phyloP scores from a whole-genome alignment of 192 early-diverging fungal genomes.

The Umbelopsis ramanniana region DNA sequence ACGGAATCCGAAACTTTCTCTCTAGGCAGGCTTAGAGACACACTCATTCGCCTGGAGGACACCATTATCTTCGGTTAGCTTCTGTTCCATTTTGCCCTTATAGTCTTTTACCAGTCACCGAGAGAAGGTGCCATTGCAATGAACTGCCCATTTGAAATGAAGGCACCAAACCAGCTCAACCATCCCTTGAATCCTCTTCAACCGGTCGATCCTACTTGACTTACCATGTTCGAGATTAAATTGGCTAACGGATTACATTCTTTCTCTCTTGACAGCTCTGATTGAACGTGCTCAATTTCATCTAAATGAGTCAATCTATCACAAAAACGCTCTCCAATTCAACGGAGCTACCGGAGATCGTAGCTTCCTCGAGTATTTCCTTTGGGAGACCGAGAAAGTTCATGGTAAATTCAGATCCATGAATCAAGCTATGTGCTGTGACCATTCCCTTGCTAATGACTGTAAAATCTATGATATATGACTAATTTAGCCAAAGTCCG shows the following conservation, averaged over 20 bases:
- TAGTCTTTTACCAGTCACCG: too few relatives aligned
- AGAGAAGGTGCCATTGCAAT: too few relatives aligned
- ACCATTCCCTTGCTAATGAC: not conserved
- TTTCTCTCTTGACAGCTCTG: conserved; percentile 61
- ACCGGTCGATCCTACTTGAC: not conserved
- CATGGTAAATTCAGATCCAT: conserved; percentile 68
- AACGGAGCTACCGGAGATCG: conserved; percentile 58
- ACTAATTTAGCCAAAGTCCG: conserved; percentile 66
- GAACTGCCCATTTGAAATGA: too few relatives aligned
- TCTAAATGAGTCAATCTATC: conserved; percentile 82
- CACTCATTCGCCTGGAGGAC: conserved; percentile 93
- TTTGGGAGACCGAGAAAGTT: conserved; percentile 90
- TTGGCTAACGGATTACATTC: not conserved
- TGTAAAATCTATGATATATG: not conserved
- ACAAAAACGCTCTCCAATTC: conserved; percentile 67
- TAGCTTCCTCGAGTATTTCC: conserved; percentile 89
- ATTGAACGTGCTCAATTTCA: conserved; percentile 95
- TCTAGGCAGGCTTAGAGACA: conserved; percentile 64
- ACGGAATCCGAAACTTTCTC: conserved; percentile 34
- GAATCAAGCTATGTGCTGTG: not conserved
- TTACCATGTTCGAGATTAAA: not conserved
- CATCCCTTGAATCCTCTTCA: not conserved
- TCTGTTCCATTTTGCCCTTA: not conserved
- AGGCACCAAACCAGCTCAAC: not conserved
- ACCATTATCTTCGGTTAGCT: conserved; percentile 86